Evolutionary conservation across 1,284 basidiomycete species (phyloP).

Genomic region (Ustilago cynodontis): DNA sequence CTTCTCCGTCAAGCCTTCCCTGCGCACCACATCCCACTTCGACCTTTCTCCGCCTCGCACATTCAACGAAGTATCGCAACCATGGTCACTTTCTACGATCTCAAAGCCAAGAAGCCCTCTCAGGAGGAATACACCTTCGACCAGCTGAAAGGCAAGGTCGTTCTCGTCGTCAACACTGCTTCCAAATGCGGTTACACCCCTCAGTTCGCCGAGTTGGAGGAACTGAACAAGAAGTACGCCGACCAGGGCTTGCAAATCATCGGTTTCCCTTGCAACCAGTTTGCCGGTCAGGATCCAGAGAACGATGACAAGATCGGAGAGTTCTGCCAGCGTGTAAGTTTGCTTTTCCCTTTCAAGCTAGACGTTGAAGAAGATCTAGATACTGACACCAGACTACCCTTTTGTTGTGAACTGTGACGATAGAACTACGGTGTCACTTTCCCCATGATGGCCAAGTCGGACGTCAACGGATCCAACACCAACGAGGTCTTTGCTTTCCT

Average conservation of each 20-base stretch:
- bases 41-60: background rate
- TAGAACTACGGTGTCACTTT: slow-evolving; percentile 69
- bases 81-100: slow-evolving; percentile 68
- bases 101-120: slow-evolving; percentile 64
- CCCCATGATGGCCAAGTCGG: slow-evolving; percentile 72
- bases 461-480: slow-evolving; percentile 84
- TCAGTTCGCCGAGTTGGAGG: slow-evolving; percentile 88
- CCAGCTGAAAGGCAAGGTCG: slow-evolving; percentile 73
- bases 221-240: slow-evolving; percentile 85
- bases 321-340: slow-evolving; percentile 64
- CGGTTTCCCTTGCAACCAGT: slow-evolving; percentile 93
- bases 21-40: slow-evolving; percentile 1
- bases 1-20: slow-evolving; percentile 1
- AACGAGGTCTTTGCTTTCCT: slow-evolving; percentile 88
- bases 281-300: slow-evolving; percentile 71
- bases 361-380: background rate
- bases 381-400: too few species aligned
- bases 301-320: slow-evolving; percentile 62
- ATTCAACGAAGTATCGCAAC: slow-evolving; percentile 10
- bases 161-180: slow-evolving; percentile 74
- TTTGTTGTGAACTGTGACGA: too few species aligned
- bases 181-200: slow-evolving; percentile 77
- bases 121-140: slow-evolving; percentile 61
- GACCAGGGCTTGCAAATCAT: slow-evolving; percentile 81
- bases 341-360: too few species aligned